Conservation (phyloP, 306 rosid genomes). For the Potentilla sterilis region DNA sequence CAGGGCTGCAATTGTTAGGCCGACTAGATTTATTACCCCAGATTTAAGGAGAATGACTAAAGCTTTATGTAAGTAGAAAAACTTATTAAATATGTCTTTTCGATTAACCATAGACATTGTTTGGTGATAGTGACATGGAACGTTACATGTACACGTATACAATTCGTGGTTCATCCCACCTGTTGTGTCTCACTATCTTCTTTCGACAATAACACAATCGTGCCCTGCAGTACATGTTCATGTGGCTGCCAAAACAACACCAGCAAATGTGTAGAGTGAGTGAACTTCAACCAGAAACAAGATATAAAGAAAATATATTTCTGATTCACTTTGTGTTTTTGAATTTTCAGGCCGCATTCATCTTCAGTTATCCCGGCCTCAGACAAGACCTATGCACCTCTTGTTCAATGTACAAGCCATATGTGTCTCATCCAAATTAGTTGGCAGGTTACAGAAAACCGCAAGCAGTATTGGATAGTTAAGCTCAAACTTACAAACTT, state of each 20-base stretch:
- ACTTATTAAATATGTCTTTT: too few relatives aligned
- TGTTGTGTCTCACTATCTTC: conserved; percentile 86
- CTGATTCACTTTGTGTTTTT: too few relatives aligned
- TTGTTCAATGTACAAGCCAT: conserved; percentile 76
- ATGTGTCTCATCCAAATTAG: conserved; percentile 86
- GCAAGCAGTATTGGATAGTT: conserved; percentile 78
- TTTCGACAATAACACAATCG: conserved; percentile 69
- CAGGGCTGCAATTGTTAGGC: conserved; percentile 48
- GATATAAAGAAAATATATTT: too few relatives aligned
- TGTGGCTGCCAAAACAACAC: conserved; percentile 72
- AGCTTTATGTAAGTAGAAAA: too few relatives aligned
- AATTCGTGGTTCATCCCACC: conserved; percentile 69
- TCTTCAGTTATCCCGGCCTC: conserved; percentile 45
- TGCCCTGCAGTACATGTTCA: conserved; percentile 65
- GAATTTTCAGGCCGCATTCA: conserved; percentile 63
- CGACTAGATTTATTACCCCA: conserved; percentile 46
- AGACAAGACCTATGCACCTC: conserved; percentile 35
- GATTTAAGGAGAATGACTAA: conserved; percentile 68
- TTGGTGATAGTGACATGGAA: conserved; percentile 91
- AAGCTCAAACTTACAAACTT: conserved; percentile 77
- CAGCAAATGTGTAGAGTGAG: conserved; percentile 69
- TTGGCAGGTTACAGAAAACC: conserved; percentile 80
- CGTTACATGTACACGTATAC: conserved; percentile 76
- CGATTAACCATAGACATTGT: too few relatives aligned
- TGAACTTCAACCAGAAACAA: background rate